These are phyloP conservation scores for Zanthoxylum bungeanum DNA, from an alignment of 345 rosid genomes.

Conservation along the genomic window DNA sequence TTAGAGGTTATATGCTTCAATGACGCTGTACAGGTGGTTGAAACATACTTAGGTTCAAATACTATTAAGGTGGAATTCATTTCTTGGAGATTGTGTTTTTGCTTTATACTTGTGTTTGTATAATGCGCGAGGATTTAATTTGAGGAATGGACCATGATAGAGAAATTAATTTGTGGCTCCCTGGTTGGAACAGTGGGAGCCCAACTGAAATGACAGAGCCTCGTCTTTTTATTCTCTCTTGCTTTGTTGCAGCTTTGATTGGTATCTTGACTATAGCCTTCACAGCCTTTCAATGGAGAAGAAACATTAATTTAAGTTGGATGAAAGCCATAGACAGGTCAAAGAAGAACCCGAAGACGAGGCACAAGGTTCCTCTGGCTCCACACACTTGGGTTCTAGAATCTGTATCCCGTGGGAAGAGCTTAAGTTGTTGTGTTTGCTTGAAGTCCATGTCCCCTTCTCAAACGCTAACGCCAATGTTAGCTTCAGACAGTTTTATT, in stretches of 20 bases:
- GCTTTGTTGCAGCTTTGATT: constrained; percentile 66
- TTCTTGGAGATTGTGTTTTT: not conserved
- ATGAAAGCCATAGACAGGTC: constrained; percentile 89
- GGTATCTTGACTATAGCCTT: constrained; percentile 83
- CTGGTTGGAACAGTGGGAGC: constrained; percentile 48
- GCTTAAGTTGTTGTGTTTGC: constrained; percentile 84
- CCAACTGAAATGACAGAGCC: constrained; percentile 53
- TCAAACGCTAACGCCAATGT: constrained; percentile 56
- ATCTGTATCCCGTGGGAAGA: constrained; percentile 73
- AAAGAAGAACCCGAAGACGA: constrained; percentile 85
- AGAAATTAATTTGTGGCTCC: constrained; percentile 46
- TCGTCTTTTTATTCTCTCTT: constrained; percentile 55
- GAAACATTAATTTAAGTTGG: constrained; percentile 92
- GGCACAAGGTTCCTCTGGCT: constrained; percentile 63
- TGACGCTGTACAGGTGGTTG: not conserved
- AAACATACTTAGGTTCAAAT: not conserved
- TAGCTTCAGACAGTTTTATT: constrained; percentile 55
- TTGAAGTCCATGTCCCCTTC: constrained; percentile 69
- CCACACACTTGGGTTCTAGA: constrained; percentile 72
- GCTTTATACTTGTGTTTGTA: constrained; percentile 5
- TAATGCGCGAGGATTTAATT: constrained; percentile 18
- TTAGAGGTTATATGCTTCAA: not conserved
- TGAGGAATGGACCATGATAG: constrained; percentile 65
- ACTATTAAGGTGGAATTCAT: no score
- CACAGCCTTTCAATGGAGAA: constrained; percentile 95